These are phyloP conservation scores for Auriscalpium microsporum DNA, from an alignment of 768 basidiomycete species.

Conservation along the genomic window DNA sequence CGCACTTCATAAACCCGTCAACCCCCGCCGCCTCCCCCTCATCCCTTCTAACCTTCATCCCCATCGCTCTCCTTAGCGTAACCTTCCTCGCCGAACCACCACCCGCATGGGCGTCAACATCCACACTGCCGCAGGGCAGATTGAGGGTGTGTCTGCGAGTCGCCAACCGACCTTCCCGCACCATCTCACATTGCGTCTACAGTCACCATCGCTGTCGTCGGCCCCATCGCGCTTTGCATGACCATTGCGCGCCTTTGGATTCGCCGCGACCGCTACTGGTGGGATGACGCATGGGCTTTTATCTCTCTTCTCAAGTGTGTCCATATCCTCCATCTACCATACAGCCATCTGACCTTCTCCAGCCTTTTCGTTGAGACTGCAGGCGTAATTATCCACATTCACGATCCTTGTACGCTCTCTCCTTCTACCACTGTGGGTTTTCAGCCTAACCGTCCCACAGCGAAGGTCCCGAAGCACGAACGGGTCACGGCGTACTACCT, in stretches of 20 bases:
- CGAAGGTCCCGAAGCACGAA: slow-evolving; percentile 8
- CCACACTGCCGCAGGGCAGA: slow-evolving; percentile 9
- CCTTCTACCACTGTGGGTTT: not conserved
- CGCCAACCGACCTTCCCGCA: too few species aligned
- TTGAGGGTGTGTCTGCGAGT: slow-evolving; percentile 3
- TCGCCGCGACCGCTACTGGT: slow-evolving; percentile 19
- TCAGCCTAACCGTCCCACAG: not conserved
- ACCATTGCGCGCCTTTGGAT: slow-evolving; percentile 17
- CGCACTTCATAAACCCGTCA: not conserved
- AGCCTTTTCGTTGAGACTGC: slow-evolving; percentile 16
- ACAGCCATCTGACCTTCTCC: not conserved
- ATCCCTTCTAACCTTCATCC: not conserved
- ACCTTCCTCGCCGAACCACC: not conserved
- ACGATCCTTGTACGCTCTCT: slow-evolving; percentile 9
- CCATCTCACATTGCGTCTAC: not conserved
- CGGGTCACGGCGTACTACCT: slow-evolving; percentile 21
- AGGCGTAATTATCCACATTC: slow-evolving; percentile 19
- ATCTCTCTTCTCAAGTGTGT: slow-evolving; percentile 16
- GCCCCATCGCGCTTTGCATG: slow-evolving; percentile 16
- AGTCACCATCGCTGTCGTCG: slow-evolving; percentile 20
- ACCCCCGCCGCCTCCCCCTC: not conserved
- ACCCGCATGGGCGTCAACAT: slow-evolving; percentile 10
- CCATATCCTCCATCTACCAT: not conserved
- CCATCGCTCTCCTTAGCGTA: too few species aligned
- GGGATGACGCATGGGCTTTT: slow-evolving; percentile 20